Evolutionary conservation across 768 basidiomycete genomes (phyloP), one percentile per base, ranked within the genome.

Genomic region (Ramaria sp.): DNA sequence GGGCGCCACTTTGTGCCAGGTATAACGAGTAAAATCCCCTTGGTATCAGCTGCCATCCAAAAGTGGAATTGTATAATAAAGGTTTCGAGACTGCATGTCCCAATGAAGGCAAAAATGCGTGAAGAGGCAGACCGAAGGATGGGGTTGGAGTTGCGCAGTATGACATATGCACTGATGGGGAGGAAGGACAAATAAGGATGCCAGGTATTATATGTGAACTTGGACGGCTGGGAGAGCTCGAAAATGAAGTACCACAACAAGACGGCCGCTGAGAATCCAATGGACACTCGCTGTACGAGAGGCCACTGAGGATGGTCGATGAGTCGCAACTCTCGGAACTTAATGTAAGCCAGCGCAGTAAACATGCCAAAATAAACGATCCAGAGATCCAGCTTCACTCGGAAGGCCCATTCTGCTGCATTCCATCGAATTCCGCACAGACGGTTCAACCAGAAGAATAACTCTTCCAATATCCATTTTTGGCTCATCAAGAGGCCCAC

Each of bases 61-160:
- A 88, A 69, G 61, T 89, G 90, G 65, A 83, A 94, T 64, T 95
- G 91, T 56, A 94, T 78, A 63, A 94, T 85, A 66, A 93, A 96
- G 0, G 90, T 85, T 68, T 96, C 92, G 52, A 95, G 75, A 4
- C 90, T 93, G 67, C 88, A 92, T 64, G 73, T 81, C 38, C 92
- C 92, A 50, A 94, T 74, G 69, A 88, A 90, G 24, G 80, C 80
- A 69, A 92, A 94, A 27, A 79, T 67, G 13, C 70, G 73, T 10
- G 83, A 87, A 20, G 78, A 78, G 36, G 73, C 75, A 2, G 86
- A 86, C 38, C 92, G 83, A 42, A 94, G 70, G 49, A 78, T 69
- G 2, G 75, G 70, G 43, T 71, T 90, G 18, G 88, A 79, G 60
- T 92, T 92, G 58, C 92, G 78, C n/a, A 94, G 71, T 36, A 76